Base-by-base conservation (phyloP, 2,329 filamentous ascomycete genomes). In the Mollisia scopiformis region DNA sequence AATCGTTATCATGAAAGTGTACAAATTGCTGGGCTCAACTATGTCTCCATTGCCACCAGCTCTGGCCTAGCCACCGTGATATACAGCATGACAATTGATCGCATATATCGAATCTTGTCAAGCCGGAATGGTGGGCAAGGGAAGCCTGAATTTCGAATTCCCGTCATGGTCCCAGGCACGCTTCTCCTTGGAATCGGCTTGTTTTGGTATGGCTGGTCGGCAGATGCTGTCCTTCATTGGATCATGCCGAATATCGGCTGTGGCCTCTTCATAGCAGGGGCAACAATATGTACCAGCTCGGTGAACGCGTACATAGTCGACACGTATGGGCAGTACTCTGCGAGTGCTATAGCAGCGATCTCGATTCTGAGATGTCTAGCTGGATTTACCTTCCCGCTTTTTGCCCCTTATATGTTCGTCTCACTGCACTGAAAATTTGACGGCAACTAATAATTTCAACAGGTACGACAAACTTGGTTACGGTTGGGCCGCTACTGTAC, bases 101-200 rank as follows among this genome's bases (percentile, higher is more conserved):
- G 28, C 7, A 37, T 61, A 16, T 64, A 56, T 23, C 6, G 19
- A 8, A 19, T 27, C 16, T 33, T 63, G 14, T 57, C 55, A 43
- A 39, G 30, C 2, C 74, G 31, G 19, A 46, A 53, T 19, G 41
- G 52, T 76, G 50, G 43, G 8, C 55, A 28, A 11, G 55, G 31
- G 13, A 14, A 4, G 75, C 87, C 87, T 0, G 87, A 90, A 64
- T 86, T 84, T 66, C 83, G 87, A 11, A 76, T 87, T 0, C 86
- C 85, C 0, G 74, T 87, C 1, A 82, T 86, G 72, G 65, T 84
- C 13, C 74, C 82, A 0, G 82, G 80, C 0, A 80, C 80, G 0
- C 35, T 88, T 0, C 61, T 87, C 1, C 23, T 86, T 0, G 85
- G 85, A 0, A 74, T 87, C 10, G 79, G 81, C 2, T 74, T 86